Base-by-base conservation (phyloP, 2,329 filamentous ascomycete genomes). In the Penicillium janthinellum region DNA sequence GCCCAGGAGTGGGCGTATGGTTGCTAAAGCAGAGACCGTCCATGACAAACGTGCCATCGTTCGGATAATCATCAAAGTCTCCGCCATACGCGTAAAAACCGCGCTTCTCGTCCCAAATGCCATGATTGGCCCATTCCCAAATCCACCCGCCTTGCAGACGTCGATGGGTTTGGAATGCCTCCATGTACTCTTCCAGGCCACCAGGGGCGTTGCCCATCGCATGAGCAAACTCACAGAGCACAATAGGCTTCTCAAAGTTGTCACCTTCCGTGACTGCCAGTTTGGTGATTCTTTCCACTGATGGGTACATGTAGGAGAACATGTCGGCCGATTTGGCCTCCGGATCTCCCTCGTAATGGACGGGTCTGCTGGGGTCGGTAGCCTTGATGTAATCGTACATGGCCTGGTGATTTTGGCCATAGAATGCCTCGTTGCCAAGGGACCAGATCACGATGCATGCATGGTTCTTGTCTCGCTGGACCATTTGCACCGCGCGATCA, bases 201-300 rank as follows among this genome's bases (percentile, higher is more conserved):
- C 89, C 89, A 0, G 89, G 89, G 0, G 88, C 89, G 66, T 91
- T 91, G 5, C 89, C 89, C 88, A 91, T 91, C 1, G 89, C 88
- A 67, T 84, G 82, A 0, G 76, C 79, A 58, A 80, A 85, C 66
- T 85, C 83, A 61, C 82, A 84, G 3, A 83, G 66, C 31, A 78
- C 56, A 8, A 72, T 68, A 0, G 76, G 73, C 50, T 77, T 76
- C 10, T 80, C 74, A 17, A 76, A 84, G 12, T 73, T 75, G 64
- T 86, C 84, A 77, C 50, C 72, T 60, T 78, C 71, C 44, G 78
- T 73, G 35, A 49, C 17, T 20, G 44, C 44, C 25, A 47, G 28
- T 17, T 47, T 47, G 4, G 15, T 31, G 8, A 47, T 47, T 14
- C 25, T 47, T 7, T 47, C 44, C 44, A 47, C 44, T 12, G 44